These are phyloP conservation scores for Penicillium coprophilum DNA, from an alignment of 495 filamentous ascomycete species.

Conservation along the genomic window DNA sequence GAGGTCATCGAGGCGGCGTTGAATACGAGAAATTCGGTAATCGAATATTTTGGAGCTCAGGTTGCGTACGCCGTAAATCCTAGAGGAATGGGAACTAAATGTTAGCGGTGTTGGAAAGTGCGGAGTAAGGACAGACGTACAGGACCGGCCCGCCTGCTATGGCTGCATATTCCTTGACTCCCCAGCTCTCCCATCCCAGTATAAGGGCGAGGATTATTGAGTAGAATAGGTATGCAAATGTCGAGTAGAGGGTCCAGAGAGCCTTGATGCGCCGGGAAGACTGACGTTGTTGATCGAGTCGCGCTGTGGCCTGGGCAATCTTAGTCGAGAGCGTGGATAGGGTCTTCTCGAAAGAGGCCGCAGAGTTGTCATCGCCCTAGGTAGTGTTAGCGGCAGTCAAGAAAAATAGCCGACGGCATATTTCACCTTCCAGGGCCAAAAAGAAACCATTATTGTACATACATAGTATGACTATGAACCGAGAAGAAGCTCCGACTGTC, in stretches of 20 bases:
- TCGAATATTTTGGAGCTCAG: slow-evolving; percentile 68
- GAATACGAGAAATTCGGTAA: slow-evolving; percentile 69
- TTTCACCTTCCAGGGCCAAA: slow-evolving; percentile 78
- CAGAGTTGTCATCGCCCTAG: slow-evolving; percentile 78
- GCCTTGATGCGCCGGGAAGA: slow-evolving; percentile 75
- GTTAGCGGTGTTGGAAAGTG: neutral
- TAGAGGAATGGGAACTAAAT: slow-evolving; percentile 21
- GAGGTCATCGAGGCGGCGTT: slow-evolving; percentile 66
- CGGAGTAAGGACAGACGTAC: slow-evolving; percentile 43
- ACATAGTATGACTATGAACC: neutral
- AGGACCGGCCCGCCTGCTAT: slow-evolving; percentile 76
- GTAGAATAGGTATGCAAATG: slow-evolving; percentile 85
- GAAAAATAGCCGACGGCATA: neutral
- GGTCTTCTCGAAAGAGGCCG: slow-evolving; percentile 88
- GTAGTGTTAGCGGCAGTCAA: slow-evolving; percentile 10
- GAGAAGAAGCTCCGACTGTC: neutral
- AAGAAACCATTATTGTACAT: slow-evolving; percentile 62
- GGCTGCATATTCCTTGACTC: slow-evolving; percentile 69
- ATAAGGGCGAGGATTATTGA: slow-evolving; percentile 76
- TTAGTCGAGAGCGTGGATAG: slow-evolving; percentile 77
- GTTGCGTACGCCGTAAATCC: slow-evolving; percentile 67
- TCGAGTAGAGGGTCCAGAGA: slow-evolving; percentile 84
- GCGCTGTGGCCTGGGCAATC: slow-evolving; percentile 68
- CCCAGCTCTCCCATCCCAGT: slow-evolving; percentile 80
- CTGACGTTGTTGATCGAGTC: slow-evolving; percentile 69